A percentile compares a stretch with the other conserved stretches of the same genome.
Evolutionary conservation across 2,329 filamentous ascomycete species (phyloP).

Genomic region (Xylaria sp.): DNA sequence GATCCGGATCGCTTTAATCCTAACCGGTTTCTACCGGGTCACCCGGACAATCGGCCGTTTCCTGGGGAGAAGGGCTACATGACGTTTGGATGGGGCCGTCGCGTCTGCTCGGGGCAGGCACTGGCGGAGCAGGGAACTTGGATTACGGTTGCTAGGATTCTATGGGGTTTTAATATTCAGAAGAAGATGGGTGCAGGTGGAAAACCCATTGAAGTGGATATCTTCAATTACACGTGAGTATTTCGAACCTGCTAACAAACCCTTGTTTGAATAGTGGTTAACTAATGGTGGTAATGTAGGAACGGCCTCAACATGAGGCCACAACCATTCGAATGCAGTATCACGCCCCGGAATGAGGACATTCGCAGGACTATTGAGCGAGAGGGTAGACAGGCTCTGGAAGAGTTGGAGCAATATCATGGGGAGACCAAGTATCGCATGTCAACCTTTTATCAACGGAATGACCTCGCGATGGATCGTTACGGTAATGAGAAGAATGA

Average conservation of each 20-base stretch:
- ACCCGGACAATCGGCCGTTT: conserved; percentile 57
- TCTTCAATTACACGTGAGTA: conserved; percentile 65
- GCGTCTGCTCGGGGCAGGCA: conserved; percentile 64
- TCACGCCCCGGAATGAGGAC: conserved; percentile 60
- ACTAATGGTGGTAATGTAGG: conserved; percentile 44
- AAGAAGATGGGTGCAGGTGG: conserved; percentile 54
- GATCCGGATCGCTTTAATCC: conserved; percentile 59
- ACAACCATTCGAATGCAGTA: conserved; percentile 64
- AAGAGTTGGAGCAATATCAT: conserved; percentile 62
- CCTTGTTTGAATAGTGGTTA: neutral
- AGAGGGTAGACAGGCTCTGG: conserved; percentile 63
- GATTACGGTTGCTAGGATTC: conserved; percentile 65
- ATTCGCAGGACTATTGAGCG: conserved; percentile 62
- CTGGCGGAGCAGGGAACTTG: conserved; percentile 70
- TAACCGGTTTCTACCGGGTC: conserved; percentile 54
- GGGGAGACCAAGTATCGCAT: conserved; percentile 68
- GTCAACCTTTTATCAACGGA: conserved; percentile 61
- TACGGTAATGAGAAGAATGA: conserved; percentile 45
- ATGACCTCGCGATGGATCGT: conserved; percentile 49
- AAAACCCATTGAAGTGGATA: conserved; percentile 63
- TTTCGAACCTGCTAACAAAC: conserved; percentile 17
- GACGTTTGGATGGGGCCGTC: conserved; percentile 67
- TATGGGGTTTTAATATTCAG: conserved; percentile 67
- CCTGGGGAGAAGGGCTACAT: conserved; percentile 62
- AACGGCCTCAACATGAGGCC: conserved; percentile 70